Base-by-base conservation (phyloP, 495 filamentous ascomycete genomes). In the Neurospora discreta region DNA sequence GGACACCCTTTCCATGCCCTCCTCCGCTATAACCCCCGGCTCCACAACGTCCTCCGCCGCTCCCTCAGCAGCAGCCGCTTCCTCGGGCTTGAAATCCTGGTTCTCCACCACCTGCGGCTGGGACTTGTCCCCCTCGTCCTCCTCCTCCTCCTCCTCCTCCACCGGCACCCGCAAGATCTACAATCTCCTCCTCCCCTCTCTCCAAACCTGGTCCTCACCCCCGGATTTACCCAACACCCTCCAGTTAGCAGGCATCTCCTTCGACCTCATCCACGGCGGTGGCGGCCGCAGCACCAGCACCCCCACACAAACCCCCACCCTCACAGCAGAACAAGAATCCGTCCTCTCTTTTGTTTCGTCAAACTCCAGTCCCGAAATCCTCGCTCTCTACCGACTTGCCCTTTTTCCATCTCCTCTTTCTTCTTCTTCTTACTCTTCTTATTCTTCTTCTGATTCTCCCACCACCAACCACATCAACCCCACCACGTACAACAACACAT, bases 301-400 rank as follows among this genome's bases (percentile, higher is more conserved):
- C 90, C 69, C 44, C 44, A n/a, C 44, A 20, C 44, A 20, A 15
- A 58, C 23, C 1, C 10, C n/a, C n/a, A n/a, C n/a, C n/a, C n/a
- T n/a, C n/a, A n/a, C n/a, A n/a, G n/a, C 46, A 15, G 46, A 65
- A 1, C 52, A 65, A 3, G 89, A 90, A 8, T 84, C 87, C 33
- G 90, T 95, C 39, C 83, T 95, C 16, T 88, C 90, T 69, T 92
- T 95, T 76, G 87, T 96, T 70, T 88, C 88, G 58, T 89, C 90
- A 1, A 89, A 90, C 78, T 89, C 92, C 16, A 85, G 89, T n/a
- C 91, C 92, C 71, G 93, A 93, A 33, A 89, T 95, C n/a, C 85
- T 90, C 13, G 92, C 94, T 72, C 88, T 96, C 23, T 97, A 97
- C 80, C 87, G 89, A 39, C 84, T 92, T 40, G 93, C 93, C 5